A percentile compares a stretch with the other conserved stretches of the same genome.
phyloP scores from a whole-genome alignment of 2,329 filamentous ascomycete genomes.

The Pochonia chlamydosporia region DNA sequence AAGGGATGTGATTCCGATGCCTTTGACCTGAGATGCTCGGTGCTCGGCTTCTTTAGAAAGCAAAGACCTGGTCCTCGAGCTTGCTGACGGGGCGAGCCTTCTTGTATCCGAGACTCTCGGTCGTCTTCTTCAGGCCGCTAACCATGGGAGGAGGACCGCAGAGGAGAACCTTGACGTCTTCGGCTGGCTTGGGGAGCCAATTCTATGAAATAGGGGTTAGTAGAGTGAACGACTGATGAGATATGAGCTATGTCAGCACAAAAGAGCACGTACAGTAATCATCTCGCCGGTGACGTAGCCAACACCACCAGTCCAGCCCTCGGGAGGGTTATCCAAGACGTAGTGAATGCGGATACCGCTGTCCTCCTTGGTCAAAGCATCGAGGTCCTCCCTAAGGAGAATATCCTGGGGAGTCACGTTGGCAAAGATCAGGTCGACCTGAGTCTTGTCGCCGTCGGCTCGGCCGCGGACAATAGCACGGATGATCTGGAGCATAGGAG shows the following conservation, averaged over 20 bases:
- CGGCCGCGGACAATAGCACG: constrained; percentile 83
- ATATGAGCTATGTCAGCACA: too few relatives aligned
- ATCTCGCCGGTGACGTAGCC: constrained; percentile 95
- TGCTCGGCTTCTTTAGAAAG: constrained; percentile 51
- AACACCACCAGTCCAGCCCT: constrained; percentile 85
- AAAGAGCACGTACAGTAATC: constrained; percentile 78
- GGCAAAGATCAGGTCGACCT: constrained; percentile 93
- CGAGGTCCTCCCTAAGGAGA: constrained; percentile 85
- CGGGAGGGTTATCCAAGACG: constrained; percentile 91
- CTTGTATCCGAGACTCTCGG: constrained; percentile 80
- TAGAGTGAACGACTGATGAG: constrained; percentile 24
- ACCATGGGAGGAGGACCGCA: constrained; percentile 98
- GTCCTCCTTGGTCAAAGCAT: constrained; percentile 71
- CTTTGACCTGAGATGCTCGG: too few relatives aligned
- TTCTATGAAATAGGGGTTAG: constrained; percentile 34
- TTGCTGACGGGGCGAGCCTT: constrained; percentile 96
- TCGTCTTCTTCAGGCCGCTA: constrained; percentile 92
- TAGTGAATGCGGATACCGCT: constrained; percentile 83
- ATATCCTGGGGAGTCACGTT: constrained; percentile 94
- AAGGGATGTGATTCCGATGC: too few relatives aligned
- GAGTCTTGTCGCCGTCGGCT: constrained; percentile 71
- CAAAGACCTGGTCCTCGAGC: constrained; percentile 96
- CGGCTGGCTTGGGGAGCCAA: constrained; percentile 73
- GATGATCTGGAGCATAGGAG: constrained; percentile 95
- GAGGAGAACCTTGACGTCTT: constrained; percentile 87